Evolutionary conservation across 805 yeast genomes (phyloP).

Genomic region (Saccharomycopsis fermentans): DNA sequence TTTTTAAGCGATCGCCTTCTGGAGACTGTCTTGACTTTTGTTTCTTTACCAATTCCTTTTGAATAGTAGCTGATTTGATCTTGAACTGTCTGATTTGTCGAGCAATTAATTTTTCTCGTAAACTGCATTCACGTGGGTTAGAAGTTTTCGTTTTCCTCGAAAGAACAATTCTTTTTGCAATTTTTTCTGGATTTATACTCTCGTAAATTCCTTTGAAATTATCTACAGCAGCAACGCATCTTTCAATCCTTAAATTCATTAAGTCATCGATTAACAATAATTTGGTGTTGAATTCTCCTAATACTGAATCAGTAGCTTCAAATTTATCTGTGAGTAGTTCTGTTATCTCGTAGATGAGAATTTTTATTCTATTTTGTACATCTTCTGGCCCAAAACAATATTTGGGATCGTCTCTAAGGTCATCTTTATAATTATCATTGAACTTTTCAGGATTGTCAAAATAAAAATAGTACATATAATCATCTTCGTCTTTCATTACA

Average conservation of each 20-base stretch:
- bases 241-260: slow-evolving; percentile 1
- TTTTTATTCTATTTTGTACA: neutral
- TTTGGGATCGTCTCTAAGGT: neutral
- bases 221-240: slow-evolving; percentile 6
- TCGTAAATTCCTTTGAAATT: neutral
- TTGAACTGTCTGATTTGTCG: neutral
- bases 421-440: neutral
- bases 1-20: neutral
- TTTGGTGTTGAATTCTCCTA: neutral
- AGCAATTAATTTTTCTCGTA: neutral
- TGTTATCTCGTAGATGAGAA: neutral
- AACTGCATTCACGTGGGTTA: neutral
- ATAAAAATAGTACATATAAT: slow-evolving; percentile 5
- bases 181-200: neutral
- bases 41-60: neutral
- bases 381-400: slow-evolving; percentile 10
- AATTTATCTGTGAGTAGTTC: neutral
- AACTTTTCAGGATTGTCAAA: slow-evolving; percentile 2
- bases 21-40: neutral
- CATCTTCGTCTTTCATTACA: neutral
- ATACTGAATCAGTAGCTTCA: neutral
- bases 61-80: neutral
- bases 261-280: slow-evolving; percentile 4
- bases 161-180: neutral
- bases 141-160: neutral